Evolutionary conservation across 1,284 basidiomycete species (phyloP), one percentile per base, ranked within the genome.

Genomic region (Cystobasidium slooffiae): DNA sequence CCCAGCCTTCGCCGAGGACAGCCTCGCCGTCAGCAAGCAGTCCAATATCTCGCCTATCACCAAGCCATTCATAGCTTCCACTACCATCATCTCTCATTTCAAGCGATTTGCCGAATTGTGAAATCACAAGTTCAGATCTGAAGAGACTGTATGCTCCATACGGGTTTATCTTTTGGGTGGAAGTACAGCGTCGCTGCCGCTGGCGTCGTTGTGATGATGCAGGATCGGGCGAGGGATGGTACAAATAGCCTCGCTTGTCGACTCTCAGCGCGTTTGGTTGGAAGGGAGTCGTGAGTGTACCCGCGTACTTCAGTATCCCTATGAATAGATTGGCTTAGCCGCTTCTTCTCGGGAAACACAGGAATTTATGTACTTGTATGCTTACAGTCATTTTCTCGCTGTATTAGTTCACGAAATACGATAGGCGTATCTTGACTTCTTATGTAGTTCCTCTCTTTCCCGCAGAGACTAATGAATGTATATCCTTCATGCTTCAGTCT

Each of bases 401-500:
- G 56, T 43, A 67, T 44, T 3, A 83, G 76, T 16, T 79, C 77
- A 24, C 80, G 78, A 49, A 77, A 83, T 0, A 83, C 82, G 20
- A 83, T 75, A 1, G 79, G 80, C 6, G 80, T 80, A 52, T 82
- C 81, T 37, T 80, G 79, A 3, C 79, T 76, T 10, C 80, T 51
- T 3, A 59, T 51, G 24, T 39, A 61, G 44, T 39, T 56, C 49
- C 49, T 52, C 59, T 67, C 75, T 68, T 22, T 37, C 10, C 14
- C 69, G 56, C 20, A 75, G 31, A 43, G 51, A 75, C 47, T 75
- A 67, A 76, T 62, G 74, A 68, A 75, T 69, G 66, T 67, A 78
- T 14, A 76, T 72, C 18, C 75, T 12, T 6, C 52, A 31, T 37
- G 68, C 66, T 47, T 56, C 68, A 76, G 75, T 76, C 47, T 75